Conservation (phyloP, 2,329 filamentous ascomycete genomes). For the Fusarium sp. region DNA sequence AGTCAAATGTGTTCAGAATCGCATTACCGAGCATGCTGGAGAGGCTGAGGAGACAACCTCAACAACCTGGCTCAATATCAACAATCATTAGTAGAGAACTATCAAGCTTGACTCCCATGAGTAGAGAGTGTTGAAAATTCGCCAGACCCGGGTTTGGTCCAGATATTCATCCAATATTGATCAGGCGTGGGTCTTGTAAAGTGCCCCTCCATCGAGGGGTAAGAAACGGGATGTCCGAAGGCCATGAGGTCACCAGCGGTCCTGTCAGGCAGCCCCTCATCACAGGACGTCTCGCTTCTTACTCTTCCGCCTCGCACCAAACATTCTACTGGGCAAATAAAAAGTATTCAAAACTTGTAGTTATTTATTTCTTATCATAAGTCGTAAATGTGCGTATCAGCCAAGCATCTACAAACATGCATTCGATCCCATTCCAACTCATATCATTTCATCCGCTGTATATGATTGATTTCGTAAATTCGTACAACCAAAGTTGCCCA, state of each 20-base stretch:
- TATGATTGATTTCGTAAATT: slow-evolving; percentile 42
- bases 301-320: neutral
- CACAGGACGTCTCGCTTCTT: neutral
- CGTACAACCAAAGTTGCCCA: slow-evolving; percentile 34
- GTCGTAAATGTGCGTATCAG: slow-evolving; percentile 36
- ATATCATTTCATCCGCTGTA: slow-evolving; percentile 27
- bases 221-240: slow-evolving; percentile 8
- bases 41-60: neutral
- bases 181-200: neutral
- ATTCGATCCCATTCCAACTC: slow-evolving; percentile 17
- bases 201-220: slow-evolving; percentile 15
- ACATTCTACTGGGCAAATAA: neutral
- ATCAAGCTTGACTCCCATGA: neutral
- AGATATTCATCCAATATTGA: neutral
- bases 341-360: neutral
- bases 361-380: slow-evolving; percentile 39
- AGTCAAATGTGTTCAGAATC: neutral
- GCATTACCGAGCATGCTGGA: neutral
- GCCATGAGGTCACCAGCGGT: slow-evolving; percentile 32
- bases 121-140: neutral
- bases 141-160: no score
- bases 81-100: neutral
- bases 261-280: slow-evolving; percentile 12
- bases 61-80: neutral
- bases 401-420: slow-evolving; percentile 39